phyloP scores from a whole-genome alignment of 2,329 filamentous ascomycete genomes.

The Alternaria panax region DNA sequence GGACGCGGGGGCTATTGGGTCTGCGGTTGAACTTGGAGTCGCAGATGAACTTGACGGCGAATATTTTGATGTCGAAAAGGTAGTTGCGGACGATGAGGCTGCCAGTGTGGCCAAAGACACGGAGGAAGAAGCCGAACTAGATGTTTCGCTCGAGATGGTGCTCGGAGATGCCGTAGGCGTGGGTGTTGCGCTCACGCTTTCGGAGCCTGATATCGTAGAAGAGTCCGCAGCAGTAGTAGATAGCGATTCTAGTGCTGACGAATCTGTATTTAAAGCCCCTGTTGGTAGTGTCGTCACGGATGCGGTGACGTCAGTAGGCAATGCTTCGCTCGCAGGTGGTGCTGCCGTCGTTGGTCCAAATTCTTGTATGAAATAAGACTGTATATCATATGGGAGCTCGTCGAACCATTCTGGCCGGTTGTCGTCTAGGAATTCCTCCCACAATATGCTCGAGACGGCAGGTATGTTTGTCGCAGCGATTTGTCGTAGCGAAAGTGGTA shows the following conservation, averaged over 20 bases:
- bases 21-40: conserved; percentile 20
- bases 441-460: conserved; percentile 45
- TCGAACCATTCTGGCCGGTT: conserved; percentile 46
- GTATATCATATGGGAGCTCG: conserved; percentile 42
- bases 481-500: conserved; percentile 45
- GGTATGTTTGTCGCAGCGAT: conserved; percentile 48
- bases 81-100: neutral
- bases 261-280: conserved; percentile 2
- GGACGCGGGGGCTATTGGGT: conserved; percentile 26
- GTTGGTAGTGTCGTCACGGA: conserved; percentile 9
- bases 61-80: conserved; percentile 6
- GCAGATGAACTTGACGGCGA: conserved; percentile 8
- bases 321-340: conserved; percentile 11
- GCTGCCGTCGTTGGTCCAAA: conserved; percentile 45
- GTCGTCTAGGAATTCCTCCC: conserved; percentile 44
- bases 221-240: conserved; percentile 11
- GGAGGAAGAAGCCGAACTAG: neutral
- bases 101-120: neutral
- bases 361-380: conserved; percentile 42
- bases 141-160: neutral
- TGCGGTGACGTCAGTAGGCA: conserved; percentile 10
- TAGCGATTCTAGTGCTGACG: neutral
- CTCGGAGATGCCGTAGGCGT: conserved; percentile 5
- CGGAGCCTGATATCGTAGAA: conserved; percentile 1
- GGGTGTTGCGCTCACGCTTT: neutral